Percentiles rank a stretch among this genome's conserved stretches.
These are phyloP conservation scores for Singerocomus inundabilis DNA, from an alignment of 1,284 basidiomycete genomes.

Conservation along the genomic window DNA sequence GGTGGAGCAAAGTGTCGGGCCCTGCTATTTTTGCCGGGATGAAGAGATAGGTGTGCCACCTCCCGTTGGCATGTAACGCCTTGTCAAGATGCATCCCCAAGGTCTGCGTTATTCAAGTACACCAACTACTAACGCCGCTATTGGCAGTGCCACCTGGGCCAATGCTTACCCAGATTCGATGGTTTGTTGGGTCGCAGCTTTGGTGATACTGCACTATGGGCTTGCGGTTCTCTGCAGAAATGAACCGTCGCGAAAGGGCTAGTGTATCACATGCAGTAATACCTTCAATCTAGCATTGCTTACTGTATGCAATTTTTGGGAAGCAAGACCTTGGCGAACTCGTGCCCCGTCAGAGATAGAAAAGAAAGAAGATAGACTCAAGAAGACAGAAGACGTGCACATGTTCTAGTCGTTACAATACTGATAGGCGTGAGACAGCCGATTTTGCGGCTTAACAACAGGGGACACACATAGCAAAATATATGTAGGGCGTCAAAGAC, in stretches of 20 bases:
- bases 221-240: slow-evolving; percentile 3
- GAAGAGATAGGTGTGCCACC: slow-evolving; percentile 46
- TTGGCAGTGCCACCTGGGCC: background rate
- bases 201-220: slow-evolving; percentile 4
- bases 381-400: slow-evolving; percentile 40
- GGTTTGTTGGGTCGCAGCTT: slow-evolving; percentile 9
- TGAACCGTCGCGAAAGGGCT: slow-evolving; percentile 5
- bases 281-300: slow-evolving; percentile 5
- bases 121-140: background rate
- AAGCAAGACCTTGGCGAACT: slow-evolving; percentile 10
- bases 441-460: slow-evolving; percentile 26
- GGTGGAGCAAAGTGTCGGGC: slow-evolving; percentile 72
- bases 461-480: slow-evolving; percentile 24
- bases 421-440: slow-evolving; percentile 27
- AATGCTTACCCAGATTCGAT: slow-evolving; percentile 9
- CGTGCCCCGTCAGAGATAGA: slow-evolving; percentile 6
- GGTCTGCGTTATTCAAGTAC: slow-evolving; percentile 7
- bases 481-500: slow-evolving; percentile 28
- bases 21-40: slow-evolving; percentile 60
- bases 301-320: slow-evolving; percentile 21
- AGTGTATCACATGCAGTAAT: slow-evolving; percentile 21
- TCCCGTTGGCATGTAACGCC: background rate
- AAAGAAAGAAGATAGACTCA: slow-evolving; percentile 28
- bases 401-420: slow-evolving; percentile 70
- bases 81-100: slow-evolving; percentile 6